These are phyloP conservation scores for Psidium guajava DNA, from an alignment of 345 rosid species.

Conservation along the genomic window DNA sequence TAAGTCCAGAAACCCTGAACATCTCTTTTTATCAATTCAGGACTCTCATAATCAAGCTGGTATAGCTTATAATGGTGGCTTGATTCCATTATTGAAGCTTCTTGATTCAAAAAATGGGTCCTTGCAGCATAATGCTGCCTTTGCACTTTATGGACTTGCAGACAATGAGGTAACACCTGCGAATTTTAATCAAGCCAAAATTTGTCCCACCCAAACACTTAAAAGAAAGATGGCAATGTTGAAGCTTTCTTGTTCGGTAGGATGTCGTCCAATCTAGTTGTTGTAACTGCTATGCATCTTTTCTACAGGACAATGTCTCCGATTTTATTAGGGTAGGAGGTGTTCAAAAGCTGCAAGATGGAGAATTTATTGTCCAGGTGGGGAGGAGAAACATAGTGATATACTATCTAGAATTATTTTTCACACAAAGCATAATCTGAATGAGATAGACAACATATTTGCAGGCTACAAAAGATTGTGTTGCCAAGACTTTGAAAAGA, in stretches of 20 bases:
- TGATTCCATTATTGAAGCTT: constrained; percentile 82
- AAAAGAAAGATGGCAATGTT: background rate
- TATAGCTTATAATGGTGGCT: constrained; percentile 87
- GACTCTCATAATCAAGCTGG: constrained; percentile 97
- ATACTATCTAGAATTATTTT: background rate
- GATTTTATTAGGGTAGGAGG: constrained; percentile 98
- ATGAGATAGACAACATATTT: constrained; percentile 3
- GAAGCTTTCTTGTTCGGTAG: background rate
- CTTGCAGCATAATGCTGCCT: constrained; percentile 98
- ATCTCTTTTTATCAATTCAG: constrained; percentile 23
- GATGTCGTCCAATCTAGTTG: background rate
- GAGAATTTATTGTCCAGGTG: constrained; percentile 33
- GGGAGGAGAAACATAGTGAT: background rate
- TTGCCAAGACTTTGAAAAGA: constrained; percentile 91
- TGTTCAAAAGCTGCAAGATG: constrained; percentile 90
- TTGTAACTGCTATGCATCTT: background rate
- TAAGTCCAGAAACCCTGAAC: background rate
- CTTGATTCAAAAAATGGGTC: constrained; percentile 96
- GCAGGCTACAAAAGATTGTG: constrained; percentile 98
- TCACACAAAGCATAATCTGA: background rate
- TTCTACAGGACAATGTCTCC: constrained; percentile 76
- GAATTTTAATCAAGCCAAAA: background rate
- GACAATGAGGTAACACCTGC: constrained; percentile 80
- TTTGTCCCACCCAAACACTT: background rate
- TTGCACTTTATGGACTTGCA: constrained; percentile 97